Conservation (phyloP, 805 yeast genomes). For the Metschnikowia corniflorae region DNA sequence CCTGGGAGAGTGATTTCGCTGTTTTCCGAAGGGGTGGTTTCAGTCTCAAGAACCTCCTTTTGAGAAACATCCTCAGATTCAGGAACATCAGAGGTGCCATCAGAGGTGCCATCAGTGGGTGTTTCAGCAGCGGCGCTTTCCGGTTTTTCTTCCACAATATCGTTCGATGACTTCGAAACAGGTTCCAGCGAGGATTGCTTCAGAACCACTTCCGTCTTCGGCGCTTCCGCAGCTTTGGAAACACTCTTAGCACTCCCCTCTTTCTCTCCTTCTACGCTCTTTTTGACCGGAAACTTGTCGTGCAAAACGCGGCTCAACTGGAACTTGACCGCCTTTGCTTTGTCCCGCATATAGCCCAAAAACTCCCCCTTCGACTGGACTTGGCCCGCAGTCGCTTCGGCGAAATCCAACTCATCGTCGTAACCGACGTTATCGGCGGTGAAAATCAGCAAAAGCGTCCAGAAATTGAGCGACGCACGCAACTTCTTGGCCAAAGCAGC, state of each 20-base stretch:
- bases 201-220: not conserved
- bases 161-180: no score
- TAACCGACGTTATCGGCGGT: slow-evolving; percentile 22
- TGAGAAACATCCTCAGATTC: not conserved
- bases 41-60: not conserved
- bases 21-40: not conserved
- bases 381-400: slow-evolving; percentile 58
- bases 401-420: slow-evolving; percentile 28
- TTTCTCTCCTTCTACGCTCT: slow-evolving; percentile 28
- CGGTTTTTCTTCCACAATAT: not conserved
- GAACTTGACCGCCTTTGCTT: slow-evolving; percentile 47
- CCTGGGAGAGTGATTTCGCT: slow-evolving; percentile 28
- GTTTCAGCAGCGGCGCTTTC: not conserved
- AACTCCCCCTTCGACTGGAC: slow-evolving; percentile 59
- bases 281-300: slow-evolving; percentile 29
- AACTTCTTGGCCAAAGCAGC: slow-evolving; percentile 49
- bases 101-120: not conserved
- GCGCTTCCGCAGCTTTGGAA: not conserved
- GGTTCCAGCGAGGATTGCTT: no score
- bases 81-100: not conserved
- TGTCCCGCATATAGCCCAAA: slow-evolving; percentile 44
- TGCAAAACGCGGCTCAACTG: slow-evolving; percentile 38
- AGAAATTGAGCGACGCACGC: slow-evolving; percentile 52
- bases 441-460: slow-evolving; percentile 42
- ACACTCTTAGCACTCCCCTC: slow-evolving; percentile 9